phyloP scores from a whole-genome alignment of 331 rosid genomes.

The Cydonia oblonga region DNA sequence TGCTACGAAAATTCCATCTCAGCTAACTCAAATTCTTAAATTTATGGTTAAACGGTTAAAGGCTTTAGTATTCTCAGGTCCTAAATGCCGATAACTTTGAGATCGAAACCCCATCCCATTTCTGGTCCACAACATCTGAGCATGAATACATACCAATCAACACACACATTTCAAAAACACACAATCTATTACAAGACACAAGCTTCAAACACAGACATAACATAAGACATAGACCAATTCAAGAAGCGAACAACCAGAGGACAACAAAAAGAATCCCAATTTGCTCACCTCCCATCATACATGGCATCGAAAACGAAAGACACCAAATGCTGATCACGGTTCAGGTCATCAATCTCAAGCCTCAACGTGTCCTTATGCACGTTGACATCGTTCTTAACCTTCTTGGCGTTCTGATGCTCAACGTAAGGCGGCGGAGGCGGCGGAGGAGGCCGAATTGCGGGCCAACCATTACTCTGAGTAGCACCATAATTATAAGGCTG shows the following conservation, averaged over 20 bases:
- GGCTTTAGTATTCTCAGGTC: not conserved
- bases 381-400: slow-evolving; percentile 62
- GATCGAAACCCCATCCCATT: not conserved
- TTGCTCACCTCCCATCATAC: slow-evolving; percentile 60
- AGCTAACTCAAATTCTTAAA: not conserved
- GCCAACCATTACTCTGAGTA: slow-evolving; percentile 44
- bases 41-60: not conserved
- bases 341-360: slow-evolving; percentile 40
- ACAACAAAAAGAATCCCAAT: not conserved
- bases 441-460: slow-evolving; percentile 20
- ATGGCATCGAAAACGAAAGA: slow-evolving; percentile 81
- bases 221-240: not conserved
- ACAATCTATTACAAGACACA: not conserved
- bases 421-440: slow-evolving; percentile 49
- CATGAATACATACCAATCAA: not conserved
- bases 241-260: not conserved
- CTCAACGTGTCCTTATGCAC: slow-evolving; percentile 62
- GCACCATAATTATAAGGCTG: slow-evolving; percentile 30
- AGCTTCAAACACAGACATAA: not conserved
- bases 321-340: slow-evolving; percentile 60
- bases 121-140: not conserved
- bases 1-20: not conserved
- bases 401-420: slow-evolving; percentile 69
- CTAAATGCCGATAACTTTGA: not conserved
- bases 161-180: not conserved